Percentiles rank a stretch among this genome's conserved stretches.
phyloP scores from a whole-genome alignment of 495 filamentous ascomycete genomes.

The Glutinoglossum americanum region DNA sequence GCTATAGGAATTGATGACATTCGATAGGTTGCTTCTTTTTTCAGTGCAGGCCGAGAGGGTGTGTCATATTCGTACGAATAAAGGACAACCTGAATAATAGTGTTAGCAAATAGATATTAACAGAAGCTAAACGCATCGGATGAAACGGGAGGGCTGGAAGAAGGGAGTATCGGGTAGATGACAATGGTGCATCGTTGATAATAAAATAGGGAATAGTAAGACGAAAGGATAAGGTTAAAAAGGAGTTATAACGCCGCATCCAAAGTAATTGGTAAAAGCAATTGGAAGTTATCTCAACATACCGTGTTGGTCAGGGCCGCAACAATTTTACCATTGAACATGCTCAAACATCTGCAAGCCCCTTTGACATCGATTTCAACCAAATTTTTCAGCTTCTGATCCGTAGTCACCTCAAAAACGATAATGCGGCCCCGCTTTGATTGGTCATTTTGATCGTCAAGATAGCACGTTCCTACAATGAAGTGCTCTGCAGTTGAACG shows the following conservation, averaged over 20 bases:
- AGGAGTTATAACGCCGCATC: background rate
- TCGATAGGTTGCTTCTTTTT: conserved; percentile 54
- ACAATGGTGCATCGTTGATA: too few relatives aligned
- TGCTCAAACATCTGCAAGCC: conserved; percentile 53
- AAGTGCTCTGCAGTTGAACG: conserved; percentile 47
- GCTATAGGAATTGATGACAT: conserved; percentile 74
- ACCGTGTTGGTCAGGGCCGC: conserved; percentile 76
- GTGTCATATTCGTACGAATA: conserved; percentile 18
- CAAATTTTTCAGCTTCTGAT: conserved; percentile 45
- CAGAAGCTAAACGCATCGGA: background rate
- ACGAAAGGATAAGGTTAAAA: background rate
- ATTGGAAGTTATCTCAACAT: conserved; percentile 10
- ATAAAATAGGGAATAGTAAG: too few relatives aligned
- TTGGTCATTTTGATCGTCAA: conserved; percentile 34
- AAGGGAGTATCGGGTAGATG: too few relatives aligned
- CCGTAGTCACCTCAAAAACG: conserved; percentile 59
- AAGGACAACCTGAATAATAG: conserved; percentile 16
- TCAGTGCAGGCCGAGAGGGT: background rate
- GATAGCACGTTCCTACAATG: conserved; percentile 64
- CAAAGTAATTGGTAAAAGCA: background rate
- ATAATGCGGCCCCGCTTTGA: conserved; percentile 54
- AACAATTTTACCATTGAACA: conserved; percentile 57
- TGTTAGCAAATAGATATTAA: background rate
- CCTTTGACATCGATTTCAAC: conserved; percentile 43
- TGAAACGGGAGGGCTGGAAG: background rate